These are phyloP conservation scores for Lasiodiplodia theobromae DNA, from an alignment of 2,329 filamentous ascomycete species.

Conservation along the genomic window DNA sequence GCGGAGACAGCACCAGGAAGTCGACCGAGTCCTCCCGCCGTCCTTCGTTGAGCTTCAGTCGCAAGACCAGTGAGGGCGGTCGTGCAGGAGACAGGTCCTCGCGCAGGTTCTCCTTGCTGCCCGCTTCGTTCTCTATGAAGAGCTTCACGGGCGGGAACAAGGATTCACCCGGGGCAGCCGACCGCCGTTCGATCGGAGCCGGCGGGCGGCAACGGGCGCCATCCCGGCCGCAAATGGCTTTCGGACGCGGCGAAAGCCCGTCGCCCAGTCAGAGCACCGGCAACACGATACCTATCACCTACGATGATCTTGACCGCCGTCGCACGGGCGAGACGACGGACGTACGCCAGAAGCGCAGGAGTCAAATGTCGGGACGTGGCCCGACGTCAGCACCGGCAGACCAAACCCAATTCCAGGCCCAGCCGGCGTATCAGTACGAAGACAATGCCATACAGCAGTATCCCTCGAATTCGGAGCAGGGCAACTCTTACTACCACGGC, in stretches of 20 bases:
- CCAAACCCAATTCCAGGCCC: conserved; percentile 45
- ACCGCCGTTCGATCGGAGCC: conserved; percentile 35
- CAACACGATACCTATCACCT: conserved; percentile 51
- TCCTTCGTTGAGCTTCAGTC: conserved; percentile 58
- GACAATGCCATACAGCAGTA: conserved; percentile 19
- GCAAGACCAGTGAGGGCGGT: conserved; percentile 53
- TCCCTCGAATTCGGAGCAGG: conserved; percentile 30
- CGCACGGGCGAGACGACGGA: conserved; percentile 31
- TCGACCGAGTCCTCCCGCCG: conserved; percentile 58
- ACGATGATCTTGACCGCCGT: conserved; percentile 47
- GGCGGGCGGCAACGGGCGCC: conserved; percentile 39
- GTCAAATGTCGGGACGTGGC: conserved; percentile 31
- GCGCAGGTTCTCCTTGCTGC: conserved; percentile 59
- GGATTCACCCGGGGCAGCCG: conserved; percentile 42
- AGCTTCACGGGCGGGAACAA: conserved; percentile 48
- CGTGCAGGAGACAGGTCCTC: conserved; percentile 45
- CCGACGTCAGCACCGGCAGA: conserved; percentile 46
- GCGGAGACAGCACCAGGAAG: conserved; percentile 57
- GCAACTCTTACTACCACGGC: conserved; percentile 40
- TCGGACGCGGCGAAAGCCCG: conserved; percentile 52
- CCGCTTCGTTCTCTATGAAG: conserved; percentile 56
- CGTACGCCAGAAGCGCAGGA: conserved; percentile 22
- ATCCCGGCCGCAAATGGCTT: conserved; percentile 47
- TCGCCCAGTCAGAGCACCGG: conserved; percentile 55
- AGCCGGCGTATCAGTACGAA: conserved; percentile 28